Evolutionary conservation across 1,284 basidiomycete species (phyloP), one percentile per base, ranked within the genome.

Genomic region (Apiotrichum sp.): DNA sequence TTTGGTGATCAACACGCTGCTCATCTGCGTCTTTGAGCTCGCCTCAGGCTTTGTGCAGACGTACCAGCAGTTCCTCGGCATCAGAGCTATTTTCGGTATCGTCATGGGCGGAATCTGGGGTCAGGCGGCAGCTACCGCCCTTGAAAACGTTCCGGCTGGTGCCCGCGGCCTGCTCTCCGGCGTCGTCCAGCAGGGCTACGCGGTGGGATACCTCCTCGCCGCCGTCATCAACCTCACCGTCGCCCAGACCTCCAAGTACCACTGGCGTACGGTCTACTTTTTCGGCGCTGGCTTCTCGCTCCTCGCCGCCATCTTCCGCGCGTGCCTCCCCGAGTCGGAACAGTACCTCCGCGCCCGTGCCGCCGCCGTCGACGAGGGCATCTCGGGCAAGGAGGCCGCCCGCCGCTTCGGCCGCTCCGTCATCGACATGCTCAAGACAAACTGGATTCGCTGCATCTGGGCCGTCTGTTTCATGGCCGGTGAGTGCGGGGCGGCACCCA

Each of bases 71-170:
- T 82, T 82, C 67, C 69, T 81, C 7, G 79, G 71, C 6, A 71
- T 80, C 2, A 65, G 79, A 33, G 83, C 86, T 4, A 78, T 90
- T 45, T 92, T 92, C 66, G 89, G 89, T 63, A 82, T 93, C 53
- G 86, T 84, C 6, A 96, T 96, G 92, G 90, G 78, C n/a, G 78
- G 78, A 22, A 77, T 80, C 41, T 79, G 78, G 75, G 77, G 78
- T 35, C 68, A 68, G 57, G 70, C 72, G 1, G 65, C 66, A 29
- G 66, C 70, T 42, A 62, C 63, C 22, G 85, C 87, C 0, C 82
- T 97, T 11, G 93, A 96, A 73, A 92, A 89, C 72, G 80, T 95
- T 32, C 92, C 93, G 0, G 83, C 88, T 22, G 88, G 89, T 62
- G 80, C 84, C 4, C 87, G 93, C 69, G 93, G 93, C 32, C 75